Evolutionary conservation across 1,284 basidiomycete species (phyloP), one percentile per base, ranked within the genome.

Genomic region (Abortiporus biennis): DNA sequence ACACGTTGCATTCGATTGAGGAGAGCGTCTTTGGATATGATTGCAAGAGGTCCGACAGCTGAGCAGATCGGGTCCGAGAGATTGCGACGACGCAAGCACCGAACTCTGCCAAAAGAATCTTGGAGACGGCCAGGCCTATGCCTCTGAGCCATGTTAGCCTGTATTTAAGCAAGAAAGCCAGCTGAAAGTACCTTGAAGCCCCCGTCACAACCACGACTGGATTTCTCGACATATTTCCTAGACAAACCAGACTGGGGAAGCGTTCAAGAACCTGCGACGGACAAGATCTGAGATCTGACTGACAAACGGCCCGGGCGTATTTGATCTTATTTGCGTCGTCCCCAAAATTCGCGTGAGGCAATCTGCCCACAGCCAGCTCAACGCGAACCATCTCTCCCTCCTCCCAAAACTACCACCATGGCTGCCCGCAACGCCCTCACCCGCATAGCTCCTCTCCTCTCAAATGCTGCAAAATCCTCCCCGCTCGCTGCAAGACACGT

Each of bases 111-210:
- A 92, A 70, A 19, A 93, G 70, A 34, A 76, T 67, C 15, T 58
- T 69, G 29, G 83, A 74, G 43, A 84, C 72, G 15, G 84, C 86
- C 36, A 93, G 76, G 2, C 92, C 92, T 44, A 95, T 80, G 24
- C 92, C 92, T 69, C 87, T 87, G 31, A 29, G 31, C 38, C 40
- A 30, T 34, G 24, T 36, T 39, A 34, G 36, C 29, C 16, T 27
- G 19, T 24, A 30, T 17, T 36, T n/a, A n/a, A 29, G 27, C n/a
- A 23, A 17, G 43, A 32, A 32, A 17, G 43, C 37, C 41, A 42
- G 13, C 9, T 16, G 25, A 37, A 52, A 49, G 55, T 55, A 85
- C 85, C 72, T 87, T 46, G 87, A 90, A 24, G 83, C 85, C 47
- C 86, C 85, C 42, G 86, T 87, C 53, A 89, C 67, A 40, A 89